Evolutionary conservation across 2,329 filamentous ascomycete species (phyloP), one percentile per base, ranked within the genome.

Genomic region (Lecanicillium sp.): DNA sequence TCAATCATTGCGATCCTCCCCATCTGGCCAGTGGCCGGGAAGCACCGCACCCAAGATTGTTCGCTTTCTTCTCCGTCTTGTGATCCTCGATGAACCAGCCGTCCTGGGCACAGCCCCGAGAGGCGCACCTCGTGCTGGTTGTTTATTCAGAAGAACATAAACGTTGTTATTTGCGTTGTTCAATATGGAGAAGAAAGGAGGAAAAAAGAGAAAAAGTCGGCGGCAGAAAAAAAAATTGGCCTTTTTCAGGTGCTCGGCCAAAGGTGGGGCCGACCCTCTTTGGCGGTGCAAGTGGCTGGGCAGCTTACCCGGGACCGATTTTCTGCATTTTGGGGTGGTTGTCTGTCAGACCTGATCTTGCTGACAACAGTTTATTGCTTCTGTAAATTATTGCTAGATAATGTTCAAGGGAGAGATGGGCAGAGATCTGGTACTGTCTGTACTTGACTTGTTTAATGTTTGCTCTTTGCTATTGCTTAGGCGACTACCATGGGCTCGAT

Each of bases 11-110:
- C 70, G 69, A 65, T 73, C 70, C 70, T 68, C 60, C 67, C 61
- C 70, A 73, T 58, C 38, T 43, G 54, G 54, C 59, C 54, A 51
- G 43, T 53, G 54, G 58, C 55, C 60, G 66, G 59, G 61, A 62
- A 71, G 63, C 70, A 73, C 67, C 70, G 70, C 70, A 73, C 70
- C 70, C 70, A 73, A 73, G 70, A 73, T 71, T 71, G 68, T 65
- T 64, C 70, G 29, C 52, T 59, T 69, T 66, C 45, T 56, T 73
- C 70, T 73, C 62, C 70, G 65, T 73, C 66, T 64, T 68, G 52
- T 61, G 58, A 59, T 62, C 58, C 66, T 61, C 59, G 52, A 50
- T 55, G 57, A 54, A 63, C 68, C 50, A 43, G 44, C 49, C 65
- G 68, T 73, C 70, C 43, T 73, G 68, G 68, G 62, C 50, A 25